phyloP scores from a whole-genome alignment of 2,329 filamentous ascomycete species.

The Mariannaea sp. region DNA sequence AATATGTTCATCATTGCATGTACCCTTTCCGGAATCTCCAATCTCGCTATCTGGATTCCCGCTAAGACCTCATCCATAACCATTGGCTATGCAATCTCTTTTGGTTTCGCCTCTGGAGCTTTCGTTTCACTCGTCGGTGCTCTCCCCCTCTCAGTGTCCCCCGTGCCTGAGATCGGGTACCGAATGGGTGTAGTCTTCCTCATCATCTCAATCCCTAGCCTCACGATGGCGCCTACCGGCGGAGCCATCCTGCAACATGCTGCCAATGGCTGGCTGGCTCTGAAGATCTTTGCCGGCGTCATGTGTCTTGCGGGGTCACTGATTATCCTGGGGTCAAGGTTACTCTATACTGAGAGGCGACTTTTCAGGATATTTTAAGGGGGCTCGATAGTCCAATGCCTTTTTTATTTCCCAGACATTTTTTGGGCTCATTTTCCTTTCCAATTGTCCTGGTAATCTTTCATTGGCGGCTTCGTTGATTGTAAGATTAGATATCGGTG shows the following conservation, averaged over 20 bases:
- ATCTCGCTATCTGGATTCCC: slow-evolving; percentile 51
- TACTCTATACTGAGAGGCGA: neutral
- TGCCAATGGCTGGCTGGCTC: slow-evolving; percentile 39
- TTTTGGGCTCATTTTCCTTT: too few relatives aligned
- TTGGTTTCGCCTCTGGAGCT: slow-evolving; percentile 56
- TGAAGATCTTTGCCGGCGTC: slow-evolving; percentile 43
- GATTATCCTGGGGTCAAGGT: slow-evolving; percentile 12
- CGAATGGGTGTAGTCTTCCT: slow-evolving; percentile 51
- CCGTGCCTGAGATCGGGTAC: slow-evolving; percentile 36
- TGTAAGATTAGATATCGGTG: too few relatives aligned
- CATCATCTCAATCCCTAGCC: slow-evolving; percentile 56
- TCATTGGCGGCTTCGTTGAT: too few relatives aligned
- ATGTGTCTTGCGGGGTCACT: slow-evolving; percentile 23
- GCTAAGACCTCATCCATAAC: slow-evolving; percentile 29
- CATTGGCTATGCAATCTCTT: slow-evolving; percentile 41
- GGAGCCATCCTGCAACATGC: slow-evolving; percentile 43
- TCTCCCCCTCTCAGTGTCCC: slow-evolving; percentile 17
- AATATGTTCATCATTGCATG: slow-evolving; percentile 53
- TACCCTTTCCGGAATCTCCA: slow-evolving; percentile 44
- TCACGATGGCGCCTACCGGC: slow-evolving; percentile 62
- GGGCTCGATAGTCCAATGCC: too few relatives aligned
- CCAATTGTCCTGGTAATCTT: too few relatives aligned
- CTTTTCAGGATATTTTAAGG: neutral
- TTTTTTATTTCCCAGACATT: too few relatives aligned
- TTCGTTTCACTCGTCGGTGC: slow-evolving; percentile 55